These are phyloP conservation scores for Pelargonium fulgidum DNA, from an alignment of 441 rosid genomes.

Conservation along the genomic window DNA sequence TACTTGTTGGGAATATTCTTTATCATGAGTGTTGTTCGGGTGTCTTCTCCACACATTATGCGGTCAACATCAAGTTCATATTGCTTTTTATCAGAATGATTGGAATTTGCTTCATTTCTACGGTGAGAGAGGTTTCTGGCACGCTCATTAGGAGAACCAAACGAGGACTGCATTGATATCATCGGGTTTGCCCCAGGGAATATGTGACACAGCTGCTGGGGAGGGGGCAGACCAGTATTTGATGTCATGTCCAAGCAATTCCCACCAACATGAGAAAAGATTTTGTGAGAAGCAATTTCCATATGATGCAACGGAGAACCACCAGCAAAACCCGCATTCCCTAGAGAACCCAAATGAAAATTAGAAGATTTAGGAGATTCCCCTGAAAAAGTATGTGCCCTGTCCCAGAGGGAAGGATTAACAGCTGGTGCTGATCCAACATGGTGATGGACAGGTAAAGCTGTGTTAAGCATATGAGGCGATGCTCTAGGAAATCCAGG, in stretches of 20 bases:
- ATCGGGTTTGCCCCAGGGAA: conserved; percentile 55
- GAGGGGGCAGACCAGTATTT: conserved; percentile 44
- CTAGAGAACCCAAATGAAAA: conserved; percentile 56
- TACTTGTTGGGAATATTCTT: conserved; percentile 77
- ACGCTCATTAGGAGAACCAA: conserved; percentile 53
- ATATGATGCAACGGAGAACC: conserved; percentile 44
- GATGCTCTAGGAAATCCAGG: conserved; percentile 50
- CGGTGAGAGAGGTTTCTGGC: conserved; percentile 51
- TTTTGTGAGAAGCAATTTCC: conserved; percentile 50
- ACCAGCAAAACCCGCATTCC: conserved; percentile 43
- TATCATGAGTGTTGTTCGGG: conserved; percentile 64
- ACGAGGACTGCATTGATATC: conserved; percentile 42
- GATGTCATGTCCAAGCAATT: conserved; percentile 43
- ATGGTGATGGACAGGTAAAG: conserved; percentile 53
- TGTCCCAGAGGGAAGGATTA: conserved; percentile 61
- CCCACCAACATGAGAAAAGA: conserved; percentile 43
- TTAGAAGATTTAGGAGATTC: conserved; percentile 57
- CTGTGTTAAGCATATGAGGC: conserved; percentile 41
- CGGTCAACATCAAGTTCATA: conserved; percentile 63
- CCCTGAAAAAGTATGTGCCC: conserved; percentile 40
- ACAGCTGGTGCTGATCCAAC: conserved; percentile 63
- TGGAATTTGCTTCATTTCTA: conserved; percentile 51
- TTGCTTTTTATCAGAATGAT: conserved; percentile 51
- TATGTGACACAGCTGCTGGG: conserved; percentile 55
- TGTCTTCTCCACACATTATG: conserved; percentile 52